A percentile compares a stretch with the other conserved stretches of the same genome.
Evolutionary conservation across 2,329 filamentous ascomycete genomes (phyloP).

Genomic region (Cytospora leucostoma): DNA sequence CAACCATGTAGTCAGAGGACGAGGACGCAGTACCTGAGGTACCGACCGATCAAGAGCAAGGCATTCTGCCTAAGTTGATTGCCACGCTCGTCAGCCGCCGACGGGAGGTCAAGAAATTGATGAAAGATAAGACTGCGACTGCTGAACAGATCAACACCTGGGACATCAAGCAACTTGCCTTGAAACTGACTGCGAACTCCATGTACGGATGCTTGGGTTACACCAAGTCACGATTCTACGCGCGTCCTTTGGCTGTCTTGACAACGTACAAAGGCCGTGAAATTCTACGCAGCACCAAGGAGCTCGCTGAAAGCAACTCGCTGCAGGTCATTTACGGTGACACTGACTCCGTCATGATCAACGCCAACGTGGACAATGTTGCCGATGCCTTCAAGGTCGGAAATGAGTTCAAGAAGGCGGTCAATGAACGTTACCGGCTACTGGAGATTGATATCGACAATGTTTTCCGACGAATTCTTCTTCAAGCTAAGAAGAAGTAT

Average conservation of each 20-base stretch:
- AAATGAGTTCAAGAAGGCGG: slow-evolving; percentile 89
- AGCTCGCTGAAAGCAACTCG: slow-evolving; percentile 86
- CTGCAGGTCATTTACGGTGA: slow-evolving; percentile 98
- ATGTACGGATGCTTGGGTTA: slow-evolving; percentile 99
- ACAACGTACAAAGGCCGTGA: slow-evolving; percentile 97
- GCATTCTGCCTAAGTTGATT: slow-evolving; percentile 88
- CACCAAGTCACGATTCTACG: slow-evolving; percentile 95
- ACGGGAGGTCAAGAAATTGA: slow-evolving; percentile 90
- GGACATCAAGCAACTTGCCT: slow-evolving; percentile 96
- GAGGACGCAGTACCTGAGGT: slow-evolving; percentile 90
- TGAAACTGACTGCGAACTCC: slow-evolving; percentile 97
- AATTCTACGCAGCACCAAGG: slow-evolving; percentile 94
- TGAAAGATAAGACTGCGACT: slow-evolving; percentile 91
- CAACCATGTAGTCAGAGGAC: slow-evolving; percentile 61
- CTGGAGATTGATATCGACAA: slow-evolving; percentile 99
- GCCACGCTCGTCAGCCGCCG: slow-evolving; percentile 86
- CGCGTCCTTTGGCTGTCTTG: slow-evolving; percentile 88
- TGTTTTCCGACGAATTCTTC: slow-evolving; percentile 85
- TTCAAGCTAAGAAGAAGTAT: slow-evolving; percentile 99
- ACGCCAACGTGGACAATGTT: slow-evolving; percentile 94
- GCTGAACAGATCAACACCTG: slow-evolving; percentile 86
- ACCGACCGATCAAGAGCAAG: slow-evolving; percentile 73
- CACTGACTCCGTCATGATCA: slow-evolving; percentile 99
- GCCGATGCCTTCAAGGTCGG: slow-evolving; percentile 89
- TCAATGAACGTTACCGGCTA: slow-evolving; percentile 90